These are phyloP conservation scores for Symbiodinium pilosum DNA, from an alignment of 73 alveolate genomes.

Conservation along the genomic window DNA sequence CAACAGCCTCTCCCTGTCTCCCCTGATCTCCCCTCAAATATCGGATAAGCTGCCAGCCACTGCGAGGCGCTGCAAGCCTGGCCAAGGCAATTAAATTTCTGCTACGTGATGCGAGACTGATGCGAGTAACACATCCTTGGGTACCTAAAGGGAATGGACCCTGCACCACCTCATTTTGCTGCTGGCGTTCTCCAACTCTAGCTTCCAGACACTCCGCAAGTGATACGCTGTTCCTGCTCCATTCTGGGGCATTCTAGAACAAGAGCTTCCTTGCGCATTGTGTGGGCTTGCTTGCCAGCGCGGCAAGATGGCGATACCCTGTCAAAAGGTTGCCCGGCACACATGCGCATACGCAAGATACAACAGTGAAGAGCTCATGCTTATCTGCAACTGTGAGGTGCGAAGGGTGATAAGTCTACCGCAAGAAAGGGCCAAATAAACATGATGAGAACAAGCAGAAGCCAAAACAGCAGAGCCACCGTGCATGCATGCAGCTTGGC, in stretches of 20 bases:
- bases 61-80: background rate
- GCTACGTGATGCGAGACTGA: background rate
- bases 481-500: slow-evolving; percentile 15
- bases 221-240: background rate
- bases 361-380: too few relatives aligned
- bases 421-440: too few relatives aligned
- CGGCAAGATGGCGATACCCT: too few relatives aligned
- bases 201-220: background rate
- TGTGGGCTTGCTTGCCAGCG: background rate
- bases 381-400: too few relatives aligned
- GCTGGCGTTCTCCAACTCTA: background rate
- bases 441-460: background rate
- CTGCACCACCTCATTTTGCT: background rate
- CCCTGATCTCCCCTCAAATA: background rate
- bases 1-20: too few relatives aligned
- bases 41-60: background rate
- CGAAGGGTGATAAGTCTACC: too few relatives aligned
- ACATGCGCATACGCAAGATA: too few relatives aligned
- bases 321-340: too few relatives aligned
- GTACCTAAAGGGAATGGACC: background rate
- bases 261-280: background rate
- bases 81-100: background rate
- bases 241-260: background rate
- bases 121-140: background rate
- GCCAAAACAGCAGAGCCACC: background rate